Evolutionary conservation across 306 rosid species (phyloP), one percentile per base, ranked within the genome.

Genomic region (Luffa aegyptiaca): DNA sequence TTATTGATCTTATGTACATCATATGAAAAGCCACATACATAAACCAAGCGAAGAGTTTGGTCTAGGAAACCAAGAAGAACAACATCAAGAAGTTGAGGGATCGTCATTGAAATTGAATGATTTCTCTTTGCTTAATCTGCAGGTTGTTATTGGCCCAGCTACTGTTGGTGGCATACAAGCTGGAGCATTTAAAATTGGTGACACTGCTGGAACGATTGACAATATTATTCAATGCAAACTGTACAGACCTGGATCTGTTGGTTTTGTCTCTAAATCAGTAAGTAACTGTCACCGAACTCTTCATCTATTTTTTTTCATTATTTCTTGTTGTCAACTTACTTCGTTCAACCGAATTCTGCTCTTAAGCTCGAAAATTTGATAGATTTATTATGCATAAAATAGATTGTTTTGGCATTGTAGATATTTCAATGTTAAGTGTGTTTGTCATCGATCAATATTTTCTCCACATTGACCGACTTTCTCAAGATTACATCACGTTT

Each of bases 201-300:
- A 94, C 86, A 94, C 97, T 48, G 98, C 98, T 66, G 98, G 98
- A 88, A 94, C 97, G 52, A 94, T 94, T 73, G 98, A 94, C 81
- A 94, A 94, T 84, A 89, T 92, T 61, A 88, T 92, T 84, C 95
- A 90, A 0, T 89, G 95, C 98, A 92, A 94, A 89, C 88, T 94
- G 75, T 92, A 92, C 93, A 94, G 98, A 85, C 98, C 98, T 69
- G 98, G 98, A 90, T 95, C 98, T 59, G 96, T 95, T 89, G 98
- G 98, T 84, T 95, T 95, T 84, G 98, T 92, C 87, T 95, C 98
- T 82, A 95, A 95, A 95, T 92, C 97, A 68, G 98, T 95, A 90
- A 37, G 97, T 88, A 66, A 73, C 83, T 65, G 35, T 68, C 64
- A 53, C 80, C 37, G 13, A 42, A 48, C 41, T 65, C 48, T 65